Base-by-base conservation (phyloP, 495 filamentous ascomycete genomes). In the Parachaetomium inaequale region DNA sequence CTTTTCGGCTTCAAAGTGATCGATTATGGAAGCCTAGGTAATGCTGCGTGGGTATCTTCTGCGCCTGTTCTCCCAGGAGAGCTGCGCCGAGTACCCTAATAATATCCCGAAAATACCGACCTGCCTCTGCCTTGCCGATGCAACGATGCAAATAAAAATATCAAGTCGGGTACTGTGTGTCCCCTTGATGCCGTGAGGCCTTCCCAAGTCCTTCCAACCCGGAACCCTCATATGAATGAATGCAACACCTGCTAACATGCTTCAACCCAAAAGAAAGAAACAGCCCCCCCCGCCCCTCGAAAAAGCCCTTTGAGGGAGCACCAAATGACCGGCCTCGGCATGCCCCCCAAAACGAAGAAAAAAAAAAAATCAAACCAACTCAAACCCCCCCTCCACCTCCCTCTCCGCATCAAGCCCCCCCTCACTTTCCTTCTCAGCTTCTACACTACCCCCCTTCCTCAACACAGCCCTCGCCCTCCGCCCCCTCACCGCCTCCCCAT, bases 371-470 rank as follows among this genome's bases (percentile, higher is more conserved):
- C 67, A 80, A 29, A 81, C 59, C 40, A 81, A 63, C 68, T 80
- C 78, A 43, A 81, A 81, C 43, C 76, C 78, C 10, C 79, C 77
- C 26, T 78, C 76, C 58, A 78, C 77, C n/a, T 59, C 31, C 19
- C 65, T 62, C 10, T 15, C 6, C 36, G 14, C 36, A 12, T 40
- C 36, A 15, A 40, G 62, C 43, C 15, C 67, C 52, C 7, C 61
- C 25, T 19, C 57, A 25, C 42, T 36, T 1, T 49, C 57, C 46
- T 45, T 14, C 29, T 36, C 51, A 10, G 34, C 25, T 32, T 17
- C 4, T 12, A 14, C 36, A 29, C n/a, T n/a, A n/a, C n/a, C 43
- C 1, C 36, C 53, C 10, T 38, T 31, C 59, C 55, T 61, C 62
- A 68, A 19, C 19, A 64, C 42, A 25, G 45, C 60, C 54, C 54